phyloP scores from a whole-genome alignment of 176 grass and related monocot genomes.

The Oryza meyeriana region DNA sequence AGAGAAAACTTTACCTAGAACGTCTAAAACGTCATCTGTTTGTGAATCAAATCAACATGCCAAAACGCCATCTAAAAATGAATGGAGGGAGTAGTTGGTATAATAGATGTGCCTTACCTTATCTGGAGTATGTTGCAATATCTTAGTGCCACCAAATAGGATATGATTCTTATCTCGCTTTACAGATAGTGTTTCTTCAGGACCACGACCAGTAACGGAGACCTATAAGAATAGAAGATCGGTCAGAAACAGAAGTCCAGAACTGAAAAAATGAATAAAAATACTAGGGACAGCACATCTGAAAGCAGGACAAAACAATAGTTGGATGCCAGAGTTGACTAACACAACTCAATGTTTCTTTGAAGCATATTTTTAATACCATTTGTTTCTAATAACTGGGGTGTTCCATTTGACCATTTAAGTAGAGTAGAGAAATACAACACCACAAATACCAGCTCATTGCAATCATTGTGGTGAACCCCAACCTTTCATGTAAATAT shows the following conservation, averaged over 20 bases:
- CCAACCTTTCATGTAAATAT: neutral
- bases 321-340: neutral
- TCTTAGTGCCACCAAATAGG: conserved; percentile 98
- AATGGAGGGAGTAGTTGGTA: neutral
- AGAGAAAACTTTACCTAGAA: neutral
- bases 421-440: neutral
- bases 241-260: conserved; percentile 12
- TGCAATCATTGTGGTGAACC: neutral
- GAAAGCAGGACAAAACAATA: neutral
- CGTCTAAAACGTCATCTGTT: neutral
- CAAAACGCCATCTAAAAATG: neutral
- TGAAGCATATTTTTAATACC: conserved; percentile 14
- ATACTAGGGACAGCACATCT: neutral
- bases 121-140: conserved; percentile 96
- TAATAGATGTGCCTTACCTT: conserved; percentile 57
- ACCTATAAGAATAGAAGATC: conserved; percentile 57
- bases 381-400: neutral
- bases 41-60: neutral
- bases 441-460: conserved; percentile 10
- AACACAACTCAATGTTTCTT: neutral
- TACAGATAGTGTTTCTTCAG: conserved; percentile 84
- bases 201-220: conserved; percentile 59
- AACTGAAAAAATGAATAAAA: conserved; percentile 29
- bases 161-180: conserved; percentile 98
- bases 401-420: neutral